Conservation (phyloP, 1,284 basidiomycete genomes). For the Anthracocystis walkeri region DNA sequence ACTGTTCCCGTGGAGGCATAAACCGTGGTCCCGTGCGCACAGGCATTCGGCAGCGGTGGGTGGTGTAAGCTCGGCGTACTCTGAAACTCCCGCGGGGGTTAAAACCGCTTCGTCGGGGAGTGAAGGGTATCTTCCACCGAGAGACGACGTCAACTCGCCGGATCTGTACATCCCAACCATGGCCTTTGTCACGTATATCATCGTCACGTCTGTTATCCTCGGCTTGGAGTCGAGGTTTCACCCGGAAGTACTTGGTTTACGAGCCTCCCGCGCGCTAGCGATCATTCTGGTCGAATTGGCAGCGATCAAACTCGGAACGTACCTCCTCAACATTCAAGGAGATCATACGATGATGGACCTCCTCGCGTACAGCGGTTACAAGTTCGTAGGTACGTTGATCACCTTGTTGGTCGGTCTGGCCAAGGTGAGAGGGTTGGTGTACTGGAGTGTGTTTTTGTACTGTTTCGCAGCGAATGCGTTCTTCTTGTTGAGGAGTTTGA, state of each 20-base stretch:
- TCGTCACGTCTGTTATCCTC: constrained; percentile 82
- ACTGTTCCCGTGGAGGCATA: constrained; percentile 94
- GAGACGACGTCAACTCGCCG: constrained; percentile 95
- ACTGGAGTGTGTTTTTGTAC: constrained; percentile 82
- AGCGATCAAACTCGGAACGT: constrained; percentile 89
- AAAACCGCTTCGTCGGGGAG: constrained; percentile 28
- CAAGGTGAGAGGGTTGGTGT: constrained; percentile 74
- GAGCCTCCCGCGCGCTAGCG: constrained; percentile 79
- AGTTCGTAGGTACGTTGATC: constrained; percentile 78
- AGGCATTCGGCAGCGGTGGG: constrained; percentile 46
- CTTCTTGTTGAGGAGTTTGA: constrained; percentile 82
- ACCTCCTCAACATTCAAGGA: constrained; percentile 85
- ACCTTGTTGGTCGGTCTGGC: constrained; percentile 59
- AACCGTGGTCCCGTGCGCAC: constrained; percentile 66
- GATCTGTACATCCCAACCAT: constrained; percentile 97
- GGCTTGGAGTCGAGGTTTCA: constrained; percentile 87
- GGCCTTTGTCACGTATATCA: constrained; percentile 95
- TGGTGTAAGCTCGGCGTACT: constrained; percentile 29
- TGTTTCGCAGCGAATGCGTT: constrained; percentile 89
- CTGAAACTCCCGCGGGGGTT: constrained; percentile 24
- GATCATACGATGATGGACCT: constrained; percentile 75
- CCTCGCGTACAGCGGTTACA: constrained; percentile 88
- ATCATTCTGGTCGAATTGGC: constrained; percentile 77
- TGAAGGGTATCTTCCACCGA: constrained; percentile 79
- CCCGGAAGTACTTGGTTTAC: constrained; percentile 88